A percentile compares a stretch with the other conserved stretches of the same genome.
Conservation (phyloP, 176 grass and related monocot genomes). For the Musa beccarii region DNA sequence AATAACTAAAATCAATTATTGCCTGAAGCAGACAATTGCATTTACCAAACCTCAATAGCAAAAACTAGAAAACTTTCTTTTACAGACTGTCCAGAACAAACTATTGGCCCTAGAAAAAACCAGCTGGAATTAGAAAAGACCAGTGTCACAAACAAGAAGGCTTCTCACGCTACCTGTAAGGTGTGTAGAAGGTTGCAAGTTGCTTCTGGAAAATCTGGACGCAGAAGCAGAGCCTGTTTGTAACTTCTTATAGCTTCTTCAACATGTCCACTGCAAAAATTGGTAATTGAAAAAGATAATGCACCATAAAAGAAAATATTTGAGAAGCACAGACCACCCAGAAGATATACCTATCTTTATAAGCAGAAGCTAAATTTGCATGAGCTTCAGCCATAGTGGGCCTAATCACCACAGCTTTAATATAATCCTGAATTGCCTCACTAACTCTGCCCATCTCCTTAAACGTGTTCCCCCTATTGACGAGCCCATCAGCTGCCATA, state of each 20-base stretch:
- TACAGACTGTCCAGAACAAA: no score
- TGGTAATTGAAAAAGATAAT: neutral
- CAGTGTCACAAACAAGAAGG: neutral
- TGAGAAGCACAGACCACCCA: neutral
- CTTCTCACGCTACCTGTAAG: conserved; percentile 40
- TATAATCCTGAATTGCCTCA: conserved; percentile 88
- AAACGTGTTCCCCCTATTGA: conserved; percentile 88
- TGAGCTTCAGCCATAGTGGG: conserved; percentile 89
- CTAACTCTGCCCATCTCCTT: conserved; percentile 73
- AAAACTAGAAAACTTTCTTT: no score
- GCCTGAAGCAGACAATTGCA: no score
- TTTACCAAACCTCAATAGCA: no score
- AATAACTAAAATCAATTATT: no score
- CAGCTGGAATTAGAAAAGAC: no score
- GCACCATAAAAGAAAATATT: neutral
- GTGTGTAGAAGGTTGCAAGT: conserved; percentile 85
- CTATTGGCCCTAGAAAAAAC: no score
- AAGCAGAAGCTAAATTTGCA: conserved; percentile 86
- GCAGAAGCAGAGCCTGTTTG: conserved; percentile 49
- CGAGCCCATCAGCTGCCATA: conserved; percentile 59
- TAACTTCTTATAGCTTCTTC: conserved; percentile 77
- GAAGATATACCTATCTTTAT: conserved; percentile 63
- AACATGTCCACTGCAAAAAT: conserved; percentile 50
- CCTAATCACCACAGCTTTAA: conserved; percentile 46
- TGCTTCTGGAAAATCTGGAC: conserved; percentile 84